Percentiles rank a stretch among this genome's conserved stretches.
phyloP scores from a whole-genome alignment of 108 stramenopile species.

The Pseudonitzschia multistriata region DNA sequence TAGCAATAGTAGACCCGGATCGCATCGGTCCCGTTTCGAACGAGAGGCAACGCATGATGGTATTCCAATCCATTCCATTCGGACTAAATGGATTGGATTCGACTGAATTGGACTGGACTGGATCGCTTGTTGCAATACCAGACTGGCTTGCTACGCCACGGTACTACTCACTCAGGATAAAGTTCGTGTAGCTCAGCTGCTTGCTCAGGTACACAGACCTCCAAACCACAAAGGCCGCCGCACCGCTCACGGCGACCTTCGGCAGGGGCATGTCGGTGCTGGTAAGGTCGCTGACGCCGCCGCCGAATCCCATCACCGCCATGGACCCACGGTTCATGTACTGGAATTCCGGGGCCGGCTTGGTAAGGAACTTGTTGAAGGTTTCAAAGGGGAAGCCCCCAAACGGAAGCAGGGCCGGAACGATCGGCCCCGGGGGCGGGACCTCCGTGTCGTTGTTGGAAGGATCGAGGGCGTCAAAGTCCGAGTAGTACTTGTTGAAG shows the following conservation, averaged over 20 bases:
- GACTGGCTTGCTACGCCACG: too few species aligned
- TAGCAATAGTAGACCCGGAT: too few species aligned
- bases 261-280: constrained; percentile 32
- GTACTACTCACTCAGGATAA: constrained; percentile 52
- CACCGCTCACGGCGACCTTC: constrained; percentile 45
- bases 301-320: constrained; percentile 75
- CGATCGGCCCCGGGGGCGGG: constrained; percentile 51
- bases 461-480: constrained; percentile 33
- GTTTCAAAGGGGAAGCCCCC: constrained; percentile 32
- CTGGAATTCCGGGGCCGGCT: constrained; percentile 48
- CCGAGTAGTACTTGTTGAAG: constrained; percentile 22
- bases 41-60: too few species aligned
- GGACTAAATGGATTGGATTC: too few species aligned
- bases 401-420: constrained; percentile 46
- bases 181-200: constrained; percentile 48
- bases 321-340: constrained; percentile 80
- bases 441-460: constrained; percentile 30
- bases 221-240: constrained; percentile 74
- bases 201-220: constrained; percentile 80
- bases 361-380: constrained; percentile 39
- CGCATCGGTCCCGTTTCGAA: too few species aligned
- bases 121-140: too few species aligned
- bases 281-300: constrained; percentile 60
- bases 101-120: too few species aligned
- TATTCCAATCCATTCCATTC: too few species aligned